A percentile compares a stretch with the other conserved stretches of the same genome.
phyloP scores from a whole-genome alignment of 1,139 yeast species.

The Petasospora fabianii region DNA sequence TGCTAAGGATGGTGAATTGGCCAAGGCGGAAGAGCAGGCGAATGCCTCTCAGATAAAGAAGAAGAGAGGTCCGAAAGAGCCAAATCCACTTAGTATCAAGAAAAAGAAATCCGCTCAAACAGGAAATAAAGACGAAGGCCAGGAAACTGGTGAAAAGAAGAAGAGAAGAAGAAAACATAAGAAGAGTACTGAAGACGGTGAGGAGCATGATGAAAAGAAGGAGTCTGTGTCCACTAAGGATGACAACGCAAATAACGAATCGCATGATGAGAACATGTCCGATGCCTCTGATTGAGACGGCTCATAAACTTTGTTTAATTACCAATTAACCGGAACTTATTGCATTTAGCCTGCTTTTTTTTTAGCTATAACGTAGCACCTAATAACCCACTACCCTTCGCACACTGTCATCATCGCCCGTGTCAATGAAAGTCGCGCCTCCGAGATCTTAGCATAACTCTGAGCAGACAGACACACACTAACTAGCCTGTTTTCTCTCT shows the following conservation, averaged over 20 bases:
- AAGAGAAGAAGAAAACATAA: conserved; percentile 41
- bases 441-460: background rate
- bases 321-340: no score
- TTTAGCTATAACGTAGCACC: no score
- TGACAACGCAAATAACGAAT: background rate
- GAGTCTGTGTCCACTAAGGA: background rate
- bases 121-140: conserved; percentile 11
- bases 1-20: conserved; percentile 23
- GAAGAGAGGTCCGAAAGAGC: conserved; percentile 70
- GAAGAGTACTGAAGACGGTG: conserved; percentile 16
- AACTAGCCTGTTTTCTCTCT: no score
- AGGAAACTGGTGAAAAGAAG: conserved; percentile 26
- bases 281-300: background rate
- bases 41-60: conserved; percentile 35
- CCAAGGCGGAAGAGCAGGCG: conserved; percentile 15
- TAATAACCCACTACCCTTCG: no score
- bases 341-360: no score
- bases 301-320: background rate
- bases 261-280: background rate
- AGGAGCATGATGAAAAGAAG: background rate
- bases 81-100: conserved; percentile 81
- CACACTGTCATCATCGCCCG: background rate
- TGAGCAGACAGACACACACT: no score
- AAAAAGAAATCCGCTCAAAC: conserved; percentile 44
- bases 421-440: background rate